Percentiles rank a stretch among this genome's conserved stretches.
phyloP scores from a whole-genome alignment of 805 yeast species.

The Metschnikowia picachoensis region DNA sequence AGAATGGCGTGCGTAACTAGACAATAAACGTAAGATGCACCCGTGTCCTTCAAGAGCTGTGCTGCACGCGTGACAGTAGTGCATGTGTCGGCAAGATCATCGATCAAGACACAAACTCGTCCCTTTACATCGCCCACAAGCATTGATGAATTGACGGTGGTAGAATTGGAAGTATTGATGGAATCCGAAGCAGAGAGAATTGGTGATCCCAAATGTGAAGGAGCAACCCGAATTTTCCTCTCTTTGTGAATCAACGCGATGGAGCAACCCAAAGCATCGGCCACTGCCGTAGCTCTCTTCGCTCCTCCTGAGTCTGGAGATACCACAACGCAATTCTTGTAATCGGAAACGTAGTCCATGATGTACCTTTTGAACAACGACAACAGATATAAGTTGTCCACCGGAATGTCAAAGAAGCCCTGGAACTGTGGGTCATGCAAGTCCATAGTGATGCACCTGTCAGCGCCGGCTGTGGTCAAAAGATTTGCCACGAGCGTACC shows the following conservation, averaged over 20 bases:
- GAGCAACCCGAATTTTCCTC: slow-evolving; percentile 50
- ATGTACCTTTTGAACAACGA: slow-evolving; percentile 87
- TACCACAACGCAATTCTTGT: slow-evolving; percentile 81
- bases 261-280: slow-evolving; percentile 82
- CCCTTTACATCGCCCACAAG: slow-evolving; percentile 91
- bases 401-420: slow-evolving; percentile 95
- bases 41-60: slow-evolving; percentile 84
- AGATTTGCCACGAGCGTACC: slow-evolving; percentile 90
- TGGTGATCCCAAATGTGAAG: slow-evolving; percentile 18
- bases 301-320: slow-evolving; percentile 99
- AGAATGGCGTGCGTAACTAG: slow-evolving; percentile 90
- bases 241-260: slow-evolving; percentile 97
- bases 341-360: slow-evolving; percentile 69
- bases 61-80: slow-evolving; percentile 92
- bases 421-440: slow-evolving; percentile 97
- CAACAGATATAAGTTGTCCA: slow-evolving; percentile 86
- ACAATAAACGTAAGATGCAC: slow-evolving; percentile 83
- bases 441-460: slow-evolving; percentile 96
- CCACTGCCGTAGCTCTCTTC: slow-evolving; percentile 90
- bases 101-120: slow-evolving; percentile 84
- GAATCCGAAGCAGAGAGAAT: slow-evolving; percentile 20
- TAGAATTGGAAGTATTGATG: slow-evolving; percentile 12
- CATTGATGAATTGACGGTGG: slow-evolving; percentile 75
- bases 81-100: slow-evolving; percentile 92
- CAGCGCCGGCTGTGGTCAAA: slow-evolving; percentile 90